Evolutionary conservation across 164 flowering plant species (phyloP).

Genomic region (Hamamelis virginiana): DNA sequence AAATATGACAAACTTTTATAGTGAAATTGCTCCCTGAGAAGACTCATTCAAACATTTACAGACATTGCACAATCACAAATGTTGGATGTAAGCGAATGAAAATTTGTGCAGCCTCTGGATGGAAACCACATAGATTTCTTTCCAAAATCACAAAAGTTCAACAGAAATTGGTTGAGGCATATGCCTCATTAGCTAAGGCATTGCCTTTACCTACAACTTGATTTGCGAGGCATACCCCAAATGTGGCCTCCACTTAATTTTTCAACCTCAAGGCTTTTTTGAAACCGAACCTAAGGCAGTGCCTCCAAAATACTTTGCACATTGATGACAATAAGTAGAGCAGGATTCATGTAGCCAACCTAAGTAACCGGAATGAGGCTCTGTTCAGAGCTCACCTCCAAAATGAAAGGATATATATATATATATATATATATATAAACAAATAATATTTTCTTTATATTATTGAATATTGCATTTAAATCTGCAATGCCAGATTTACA

Average conservation of each 20-base stretch:
- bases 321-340: neutral
- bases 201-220: neutral
- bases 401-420: neutral
- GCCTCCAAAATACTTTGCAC: neutral
- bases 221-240: neutral
- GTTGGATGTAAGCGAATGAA: neutral
- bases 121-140: neutral
- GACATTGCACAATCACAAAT: neutral
- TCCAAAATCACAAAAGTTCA: neutral
- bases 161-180: neutral
- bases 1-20: neutral
- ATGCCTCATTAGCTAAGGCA: neutral
- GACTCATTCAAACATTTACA: too few species aligned
- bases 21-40: neutral
- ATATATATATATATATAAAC: neutral
- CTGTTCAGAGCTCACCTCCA: neutral
- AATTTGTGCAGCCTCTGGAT: neutral
- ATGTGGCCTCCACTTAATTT: too few species aligned
- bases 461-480: too few species aligned
- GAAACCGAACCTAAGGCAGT: neutral
- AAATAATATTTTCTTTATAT: neutral
- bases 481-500: neutral
- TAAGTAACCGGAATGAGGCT: too few species aligned
- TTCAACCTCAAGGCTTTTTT: neutral
- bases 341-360: too few species aligned